These are phyloP conservation scores for Penicillium tannophilum DNA, from an alignment of 495 filamentous ascomycete species.

Conservation along the genomic window DNA sequence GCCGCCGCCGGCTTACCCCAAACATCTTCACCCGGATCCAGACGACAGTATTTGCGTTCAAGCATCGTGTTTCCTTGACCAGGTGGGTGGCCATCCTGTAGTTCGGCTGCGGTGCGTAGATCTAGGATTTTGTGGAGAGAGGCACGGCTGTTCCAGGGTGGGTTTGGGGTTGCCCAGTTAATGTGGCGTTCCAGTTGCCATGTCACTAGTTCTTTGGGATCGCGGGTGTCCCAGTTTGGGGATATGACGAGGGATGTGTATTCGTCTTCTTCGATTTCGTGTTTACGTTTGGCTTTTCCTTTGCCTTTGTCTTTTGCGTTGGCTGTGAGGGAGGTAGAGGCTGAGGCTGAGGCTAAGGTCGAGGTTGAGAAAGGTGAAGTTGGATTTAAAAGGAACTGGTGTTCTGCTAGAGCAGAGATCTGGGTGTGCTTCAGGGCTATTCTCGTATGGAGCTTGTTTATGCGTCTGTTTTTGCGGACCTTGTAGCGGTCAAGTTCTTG, in stretches of 20 bases:
- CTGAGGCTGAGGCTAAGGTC: not conserved
- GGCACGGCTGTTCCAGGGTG: not conserved
- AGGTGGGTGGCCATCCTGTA: not conserved
- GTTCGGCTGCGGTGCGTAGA: constrained; percentile 1
- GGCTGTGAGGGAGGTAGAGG: not conserved
- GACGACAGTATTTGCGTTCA: not conserved
- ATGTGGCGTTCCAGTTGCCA: constrained; percentile 9
- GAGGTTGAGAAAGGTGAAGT: not conserved
- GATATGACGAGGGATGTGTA: not conserved
- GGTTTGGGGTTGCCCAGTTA: not conserved
- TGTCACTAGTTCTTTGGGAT: not conserved
- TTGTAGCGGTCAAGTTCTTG: not conserved
- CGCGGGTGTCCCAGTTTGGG: constrained; percentile 1
- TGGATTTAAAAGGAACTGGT: not conserved
- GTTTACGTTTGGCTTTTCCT: not conserved
- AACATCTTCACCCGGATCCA: not conserved
- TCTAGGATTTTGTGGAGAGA: not conserved
- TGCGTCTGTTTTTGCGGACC: not conserved
- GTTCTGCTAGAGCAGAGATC: not conserved
- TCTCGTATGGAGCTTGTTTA: not conserved
- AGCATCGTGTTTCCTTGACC: constrained; percentile 4
- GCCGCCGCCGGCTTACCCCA: constrained; percentile 5
- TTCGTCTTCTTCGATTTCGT: not conserved
- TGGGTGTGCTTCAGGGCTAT: not conserved
- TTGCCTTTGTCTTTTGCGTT: not conserved